Base-by-base conservation (phyloP, 2,329 filamentous ascomycete genomes). In the Calonectria naviculata region DNA sequence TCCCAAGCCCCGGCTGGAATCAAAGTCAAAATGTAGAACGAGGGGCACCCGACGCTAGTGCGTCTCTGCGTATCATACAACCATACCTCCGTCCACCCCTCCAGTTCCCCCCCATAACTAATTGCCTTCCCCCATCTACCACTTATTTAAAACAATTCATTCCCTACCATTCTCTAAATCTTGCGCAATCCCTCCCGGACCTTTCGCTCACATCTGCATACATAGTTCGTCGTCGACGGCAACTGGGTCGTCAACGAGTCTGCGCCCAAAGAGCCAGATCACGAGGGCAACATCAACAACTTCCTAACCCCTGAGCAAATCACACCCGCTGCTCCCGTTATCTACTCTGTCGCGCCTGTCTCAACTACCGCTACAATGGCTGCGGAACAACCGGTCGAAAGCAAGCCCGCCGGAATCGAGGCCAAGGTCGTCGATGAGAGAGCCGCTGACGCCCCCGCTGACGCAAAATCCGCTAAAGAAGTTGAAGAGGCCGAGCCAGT, bases 151-250 rank as follows among this genome's bases (percentile, higher is more conserved):
- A 26, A 46, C 38, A 70, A 71, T 78, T 77, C 73, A 70, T 71
- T 31, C 71, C 62, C 69, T 60, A 66, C 62, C 65, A 49, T 21
- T 60, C 34, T 61, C 65, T 70, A 66, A 71, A 44, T 71, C 61
- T 62, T 69, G 67, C 49, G 56, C 58, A 54, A 71, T 38, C 47
- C 44, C 21, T 71, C 6, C 6, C 52, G 68, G 71, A 64, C 31
- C 58, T 47, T 46, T 76, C 68, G 68, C 78, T 80, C 75, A 81
- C 76, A 47, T 71, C 70, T 47, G 61, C 47, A 28, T 58, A 8
- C 13, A 67, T 82, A 98, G 96, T 99, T 98, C 83, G 94, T 99
- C 78, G 96, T 98, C 76, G 95, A 99, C 89, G 94, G 94, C 77
- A 90, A 90, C 78, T 99, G 97, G 97, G 92, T 91, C 62, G 93